These are phyloP conservation scores for Cystobasidium slooffiae DNA, from an alignment of 1,284 basidiomycete species.

Conservation along the genomic window DNA sequence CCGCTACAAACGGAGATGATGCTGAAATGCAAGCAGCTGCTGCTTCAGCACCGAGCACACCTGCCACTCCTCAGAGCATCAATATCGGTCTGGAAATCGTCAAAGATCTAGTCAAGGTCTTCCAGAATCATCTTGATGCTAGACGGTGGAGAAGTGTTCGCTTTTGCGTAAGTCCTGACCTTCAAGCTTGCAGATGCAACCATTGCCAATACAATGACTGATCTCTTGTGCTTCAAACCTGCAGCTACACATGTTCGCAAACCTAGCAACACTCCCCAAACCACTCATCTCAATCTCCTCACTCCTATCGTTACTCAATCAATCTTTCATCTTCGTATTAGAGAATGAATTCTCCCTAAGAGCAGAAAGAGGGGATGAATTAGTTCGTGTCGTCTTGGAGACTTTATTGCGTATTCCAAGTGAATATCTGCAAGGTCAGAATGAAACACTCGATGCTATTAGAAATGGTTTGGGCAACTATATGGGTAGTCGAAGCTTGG, in stretches of 20 bases:
- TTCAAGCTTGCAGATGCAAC: not conserved
- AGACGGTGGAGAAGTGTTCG: conserved; percentile 85
- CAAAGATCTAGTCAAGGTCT: conserved; percentile 84
- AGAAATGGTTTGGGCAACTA: conserved; percentile 47
- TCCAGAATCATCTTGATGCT: conserved; percentile 81
- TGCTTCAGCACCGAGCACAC: conserved; percentile 38
- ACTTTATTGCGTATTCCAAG: conserved; percentile 47
- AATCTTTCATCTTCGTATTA: conserved; percentile 52
- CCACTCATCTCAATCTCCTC: conserved; percentile 47
- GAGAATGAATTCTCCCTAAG: conserved; percentile 52
- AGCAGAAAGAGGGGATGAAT: conserved; percentile 52
- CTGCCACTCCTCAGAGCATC: conserved; percentile 53
- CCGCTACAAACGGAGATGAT: conserved; percentile 19
- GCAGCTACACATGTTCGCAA: conserved; percentile 88
- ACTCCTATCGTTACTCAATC: conserved; percentile 47
- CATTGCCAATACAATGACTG: conserved; percentile 8
- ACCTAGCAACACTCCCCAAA: conserved; percentile 64
- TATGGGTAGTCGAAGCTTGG: conserved; percentile 44
- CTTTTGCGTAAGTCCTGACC: conserved; percentile 68
- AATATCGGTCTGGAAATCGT: conserved; percentile 72
- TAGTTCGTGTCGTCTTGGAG: conserved; percentile 52
- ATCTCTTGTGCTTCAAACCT: conserved; percentile 27
- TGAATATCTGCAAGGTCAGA: conserved; percentile 17
- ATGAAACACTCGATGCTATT: conserved; percentile 42
- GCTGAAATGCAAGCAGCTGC: conserved; percentile 55